A percentile compares a stretch with the other conserved stretches of the same genome.
These are phyloP conservation scores for Lipomyces yarrowii DNA, from an alignment of 1,139 yeast species.

Conservation along the genomic window DNA sequence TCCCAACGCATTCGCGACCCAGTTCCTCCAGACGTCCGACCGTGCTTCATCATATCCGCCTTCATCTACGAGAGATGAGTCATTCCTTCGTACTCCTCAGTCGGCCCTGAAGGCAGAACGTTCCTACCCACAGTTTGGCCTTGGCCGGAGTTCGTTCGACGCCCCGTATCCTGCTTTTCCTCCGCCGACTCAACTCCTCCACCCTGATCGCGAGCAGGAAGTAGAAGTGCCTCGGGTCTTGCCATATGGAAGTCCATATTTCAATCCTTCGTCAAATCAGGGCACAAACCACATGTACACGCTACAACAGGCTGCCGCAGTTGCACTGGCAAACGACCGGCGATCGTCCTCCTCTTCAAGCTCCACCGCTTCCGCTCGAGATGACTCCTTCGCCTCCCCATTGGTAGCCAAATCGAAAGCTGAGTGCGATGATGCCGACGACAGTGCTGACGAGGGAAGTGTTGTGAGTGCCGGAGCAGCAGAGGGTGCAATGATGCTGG, in stretches of 20 bases:
- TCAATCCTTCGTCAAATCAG: neutral
- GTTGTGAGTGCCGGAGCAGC: conserved; percentile 21
- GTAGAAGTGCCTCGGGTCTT: neutral
- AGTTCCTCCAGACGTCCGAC: conserved; percentile 1
- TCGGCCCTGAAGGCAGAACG: neutral
- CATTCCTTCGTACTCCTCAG: neutral
- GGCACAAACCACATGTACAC: neutral
- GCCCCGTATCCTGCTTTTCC: neutral
- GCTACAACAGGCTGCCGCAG: conserved; percentile 1
- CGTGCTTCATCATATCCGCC: neutral
- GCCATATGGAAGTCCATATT: neutral
- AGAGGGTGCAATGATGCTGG: conserved; percentile 29
- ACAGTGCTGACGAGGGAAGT: conserved; percentile 16
- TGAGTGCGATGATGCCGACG: neutral
- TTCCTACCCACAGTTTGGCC: neutral
- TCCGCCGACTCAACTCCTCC: neutral
- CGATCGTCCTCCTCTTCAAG: conserved; percentile 4
- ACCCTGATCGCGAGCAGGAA: neutral
- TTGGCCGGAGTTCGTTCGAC: neutral
- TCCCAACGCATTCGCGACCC: conserved; percentile 16
- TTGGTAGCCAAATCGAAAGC: neutral
- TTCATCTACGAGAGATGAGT: neutral
- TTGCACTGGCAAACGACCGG: conserved; percentile 2
- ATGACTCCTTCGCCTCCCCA: conserved; percentile 3
- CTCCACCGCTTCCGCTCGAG: neutral